Conservation (phyloP, 495 filamentous ascomycete genomes). For the Schizothecium vesticola region DNA sequence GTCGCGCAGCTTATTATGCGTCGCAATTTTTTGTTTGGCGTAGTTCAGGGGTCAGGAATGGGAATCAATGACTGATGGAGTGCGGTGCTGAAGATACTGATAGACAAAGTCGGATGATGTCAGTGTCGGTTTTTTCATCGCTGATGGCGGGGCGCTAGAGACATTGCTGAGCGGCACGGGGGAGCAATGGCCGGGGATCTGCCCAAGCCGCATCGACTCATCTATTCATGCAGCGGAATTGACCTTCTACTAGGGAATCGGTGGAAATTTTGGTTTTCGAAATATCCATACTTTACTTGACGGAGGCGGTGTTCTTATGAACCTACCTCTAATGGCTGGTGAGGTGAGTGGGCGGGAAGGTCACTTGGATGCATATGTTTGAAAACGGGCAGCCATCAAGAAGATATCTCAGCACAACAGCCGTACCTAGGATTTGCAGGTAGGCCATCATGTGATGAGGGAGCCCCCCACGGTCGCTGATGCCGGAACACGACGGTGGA, state of each 20-base stretch:
- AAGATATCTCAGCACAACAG: neutral
- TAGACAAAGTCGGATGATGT: constrained; percentile 22
- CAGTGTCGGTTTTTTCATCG: constrained; percentile 14
- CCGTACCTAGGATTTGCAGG: neutral
- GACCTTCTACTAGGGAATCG: neutral
- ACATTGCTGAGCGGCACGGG: constrained; percentile 9
- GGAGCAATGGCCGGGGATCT: neutral
- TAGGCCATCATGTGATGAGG: neutral
- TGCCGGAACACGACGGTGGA: neutral
- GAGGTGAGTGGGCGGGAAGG: too few relatives aligned
- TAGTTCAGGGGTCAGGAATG: neutral
- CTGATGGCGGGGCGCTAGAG: constrained; percentile 1
- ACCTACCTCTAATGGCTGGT: too few relatives aligned
- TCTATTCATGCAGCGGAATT: neutral
- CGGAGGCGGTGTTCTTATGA: neutral
- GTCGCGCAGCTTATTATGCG: neutral
- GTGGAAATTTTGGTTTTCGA: neutral
- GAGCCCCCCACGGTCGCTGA: neutral
- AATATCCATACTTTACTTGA: neutral
- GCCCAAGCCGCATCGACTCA: neutral
- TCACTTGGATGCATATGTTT: neutral
- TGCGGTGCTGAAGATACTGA: neutral
- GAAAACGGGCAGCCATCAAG: neutral
- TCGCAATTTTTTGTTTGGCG: neutral
- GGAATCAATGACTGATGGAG: neutral